Conservation (phyloP, 768 basidiomycete species). For the Lentinula aciculospora region DNA sequence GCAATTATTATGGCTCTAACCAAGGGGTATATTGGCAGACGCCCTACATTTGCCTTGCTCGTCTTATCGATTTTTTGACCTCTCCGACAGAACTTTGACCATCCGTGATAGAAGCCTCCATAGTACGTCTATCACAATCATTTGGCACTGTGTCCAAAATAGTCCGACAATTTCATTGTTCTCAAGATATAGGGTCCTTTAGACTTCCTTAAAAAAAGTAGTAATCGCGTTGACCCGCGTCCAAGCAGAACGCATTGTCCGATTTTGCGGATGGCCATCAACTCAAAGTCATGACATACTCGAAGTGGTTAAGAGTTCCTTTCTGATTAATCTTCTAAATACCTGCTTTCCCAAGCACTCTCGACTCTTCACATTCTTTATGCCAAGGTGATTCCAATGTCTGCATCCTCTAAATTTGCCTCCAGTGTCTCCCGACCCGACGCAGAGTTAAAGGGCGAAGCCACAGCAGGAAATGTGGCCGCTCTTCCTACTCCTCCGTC, state of each 20-base stretch:
- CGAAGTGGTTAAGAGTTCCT: not conserved
- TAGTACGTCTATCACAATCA: too few species aligned
- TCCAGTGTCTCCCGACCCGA: not conserved
- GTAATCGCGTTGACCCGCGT: not conserved
- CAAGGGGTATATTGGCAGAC: too few species aligned
- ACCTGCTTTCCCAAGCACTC: not conserved
- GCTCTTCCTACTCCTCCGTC: not conserved
- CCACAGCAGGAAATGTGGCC: slow-evolving; percentile 2
- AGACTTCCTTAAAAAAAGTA: not conserved
- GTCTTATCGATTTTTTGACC: too few species aligned
- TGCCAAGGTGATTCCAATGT: not conserved
- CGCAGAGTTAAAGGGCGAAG: not conserved
- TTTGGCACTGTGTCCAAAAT: too few species aligned
- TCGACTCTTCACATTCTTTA: not conserved
- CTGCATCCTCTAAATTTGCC: not conserved
- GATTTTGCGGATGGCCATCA: not conserved
- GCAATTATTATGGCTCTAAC: too few species aligned
- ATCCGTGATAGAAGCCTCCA: too few species aligned
- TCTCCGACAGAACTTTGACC: too few species aligned
- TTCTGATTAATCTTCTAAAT: not conserved
- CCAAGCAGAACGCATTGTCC: not conserved
- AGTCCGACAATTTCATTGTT: not conserved
- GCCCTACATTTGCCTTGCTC: too few species aligned
- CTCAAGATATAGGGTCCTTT: not conserved
- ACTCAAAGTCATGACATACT: not conserved